Evolutionary conservation across 768 basidiomycete genomes (phyloP).

Genomic region (Paxillus involutus): DNA sequence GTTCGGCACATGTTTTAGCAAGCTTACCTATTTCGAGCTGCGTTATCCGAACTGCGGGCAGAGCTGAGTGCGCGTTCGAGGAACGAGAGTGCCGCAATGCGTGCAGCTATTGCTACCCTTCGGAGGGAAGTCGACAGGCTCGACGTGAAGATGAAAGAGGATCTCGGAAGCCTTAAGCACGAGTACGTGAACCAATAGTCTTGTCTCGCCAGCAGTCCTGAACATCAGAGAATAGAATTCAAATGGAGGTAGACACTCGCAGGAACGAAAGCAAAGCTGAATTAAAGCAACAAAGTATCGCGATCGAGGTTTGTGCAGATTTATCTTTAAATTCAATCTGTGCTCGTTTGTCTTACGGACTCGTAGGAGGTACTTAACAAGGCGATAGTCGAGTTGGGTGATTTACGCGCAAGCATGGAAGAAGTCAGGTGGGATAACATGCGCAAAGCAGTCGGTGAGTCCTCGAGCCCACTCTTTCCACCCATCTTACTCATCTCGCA

Average conservation of each 20-base stretch:
- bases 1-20: constrained; percentile 50
- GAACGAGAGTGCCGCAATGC: constrained; percentile 83
- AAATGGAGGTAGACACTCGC: constrained; percentile 93
- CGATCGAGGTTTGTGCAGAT: constrained; percentile 63
- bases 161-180: constrained; percentile 83
- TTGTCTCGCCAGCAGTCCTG: neutral
- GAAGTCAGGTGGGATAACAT: constrained; percentile 90
- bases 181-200: constrained; percentile 58
- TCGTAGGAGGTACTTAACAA: constrained; percentile 73
- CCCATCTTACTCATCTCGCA: neutral
- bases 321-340: neutral
- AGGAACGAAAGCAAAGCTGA: constrained; percentile 90
- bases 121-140: constrained; percentile 85
- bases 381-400: constrained; percentile 69
- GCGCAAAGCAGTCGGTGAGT: constrained; percentile 76
- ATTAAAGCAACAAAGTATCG: constrained; percentile 79
- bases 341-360: neutral
- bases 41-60: constrained; percentile 84
- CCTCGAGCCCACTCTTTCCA: neutral
- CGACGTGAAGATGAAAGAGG: constrained; percentile 92
- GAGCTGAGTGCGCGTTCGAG: constrained; percentile 81
- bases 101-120: constrained; percentile 71
- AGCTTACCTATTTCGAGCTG: constrained; percentile 94
- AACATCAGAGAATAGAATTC: constrained; percentile 57
- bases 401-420: constrained; percentile 78